These are phyloP conservation scores for Trichoderma sp. DNA, from an alignment of 2,329 filamentous ascomycete species.

Conservation along the genomic window DNA sequence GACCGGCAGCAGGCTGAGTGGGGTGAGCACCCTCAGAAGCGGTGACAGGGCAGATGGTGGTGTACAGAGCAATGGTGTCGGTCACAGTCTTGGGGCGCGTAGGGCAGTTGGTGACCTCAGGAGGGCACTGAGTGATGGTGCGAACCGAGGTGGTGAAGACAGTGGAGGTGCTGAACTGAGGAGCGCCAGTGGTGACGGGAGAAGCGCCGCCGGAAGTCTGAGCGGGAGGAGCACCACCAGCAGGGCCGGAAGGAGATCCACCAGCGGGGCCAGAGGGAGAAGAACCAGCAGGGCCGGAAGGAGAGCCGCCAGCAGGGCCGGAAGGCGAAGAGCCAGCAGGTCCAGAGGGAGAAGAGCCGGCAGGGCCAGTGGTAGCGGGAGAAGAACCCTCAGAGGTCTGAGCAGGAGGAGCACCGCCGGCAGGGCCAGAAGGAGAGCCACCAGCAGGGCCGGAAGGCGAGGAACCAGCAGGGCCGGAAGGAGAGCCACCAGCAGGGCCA, in stretches of 20 bases:
- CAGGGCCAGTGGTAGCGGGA: neutral
- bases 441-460: neutral
- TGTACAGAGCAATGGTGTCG: constrained; percentile 43
- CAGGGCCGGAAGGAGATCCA: constrained; percentile 36
- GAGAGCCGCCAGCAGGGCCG: neutral
- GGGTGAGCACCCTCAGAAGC: constrained; percentile 11
- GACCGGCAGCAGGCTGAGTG: neutral
- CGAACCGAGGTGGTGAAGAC: constrained; percentile 60
- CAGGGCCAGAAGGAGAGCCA: neutral
- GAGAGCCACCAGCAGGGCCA: neutral
- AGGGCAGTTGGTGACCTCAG: constrained; percentile 65
- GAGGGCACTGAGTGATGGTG: constrained; percentile 63
- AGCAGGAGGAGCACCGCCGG: neutral
- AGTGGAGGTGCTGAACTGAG: constrained; percentile 51
- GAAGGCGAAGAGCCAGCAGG: constrained; percentile 8
- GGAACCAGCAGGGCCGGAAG: constrained; percentile 12
- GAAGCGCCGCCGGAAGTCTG: constrained; percentile 1
- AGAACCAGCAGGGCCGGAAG: constrained; percentile 1
- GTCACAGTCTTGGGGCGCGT: constrained; percentile 42
- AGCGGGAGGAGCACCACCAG: neutral
- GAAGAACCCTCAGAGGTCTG: neutral
- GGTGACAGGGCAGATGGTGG: constrained; percentile 46
- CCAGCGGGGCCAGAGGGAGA: neutral
- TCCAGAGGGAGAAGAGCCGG: neutral
- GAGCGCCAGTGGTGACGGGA: constrained; percentile 27